phyloP scores from a whole-genome alignment of 2,329 filamentous ascomycete species.

The Cladobotryum mycophilum region DNA sequence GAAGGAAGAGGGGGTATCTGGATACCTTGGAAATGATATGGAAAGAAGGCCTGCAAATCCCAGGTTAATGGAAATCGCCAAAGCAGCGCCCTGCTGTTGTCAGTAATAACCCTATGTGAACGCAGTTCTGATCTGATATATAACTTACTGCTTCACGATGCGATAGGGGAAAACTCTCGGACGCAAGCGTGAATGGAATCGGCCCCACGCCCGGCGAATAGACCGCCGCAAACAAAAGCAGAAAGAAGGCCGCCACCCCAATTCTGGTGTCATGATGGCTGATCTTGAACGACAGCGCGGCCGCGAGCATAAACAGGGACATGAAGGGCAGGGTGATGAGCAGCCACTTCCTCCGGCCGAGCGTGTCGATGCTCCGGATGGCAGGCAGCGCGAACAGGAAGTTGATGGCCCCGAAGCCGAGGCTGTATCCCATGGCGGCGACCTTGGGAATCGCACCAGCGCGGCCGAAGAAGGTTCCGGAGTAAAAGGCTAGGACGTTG shows the following conservation, averaged over 20 bases:
- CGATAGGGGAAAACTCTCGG: slow-evolving; percentile 44
- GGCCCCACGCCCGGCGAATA: slow-evolving; percentile 39
- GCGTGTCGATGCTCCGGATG: slow-evolving; percentile 25
- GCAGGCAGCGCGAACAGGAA: slow-evolving; percentile 37
- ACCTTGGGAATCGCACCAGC: slow-evolving; percentile 15
- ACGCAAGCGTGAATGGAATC: slow-evolving; percentile 44
- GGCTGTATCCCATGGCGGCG: slow-evolving; percentile 22
- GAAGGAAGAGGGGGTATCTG: background rate
- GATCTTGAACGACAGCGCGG: slow-evolving; percentile 29
- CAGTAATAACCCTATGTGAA: slow-evolving; percentile 14
- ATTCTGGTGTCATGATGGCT: slow-evolving; percentile 13
- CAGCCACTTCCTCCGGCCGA: slow-evolving; percentile 39
- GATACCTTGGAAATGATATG: slow-evolving; percentile 33
- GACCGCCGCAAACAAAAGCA: slow-evolving; percentile 35
- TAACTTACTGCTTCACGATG: slow-evolving; percentile 37
- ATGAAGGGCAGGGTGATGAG: slow-evolving; percentile 37
- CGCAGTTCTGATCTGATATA: background rate
- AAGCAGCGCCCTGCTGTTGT: slow-evolving; percentile 34
- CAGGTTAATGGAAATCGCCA: slow-evolving; percentile 42
- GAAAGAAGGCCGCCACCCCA: slow-evolving; percentile 30
- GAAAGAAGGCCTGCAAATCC: slow-evolving; percentile 41
- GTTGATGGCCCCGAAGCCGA: slow-evolving; percentile 34
- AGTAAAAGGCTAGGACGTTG: slow-evolving; percentile 41
- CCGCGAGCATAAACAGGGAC: slow-evolving; percentile 35
- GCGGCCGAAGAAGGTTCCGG: slow-evolving; percentile 23